These are phyloP conservation scores for Fusarium sp. DNA, from an alignment of 2,329 filamentous ascomycete species.

Conservation along the genomic window DNA sequence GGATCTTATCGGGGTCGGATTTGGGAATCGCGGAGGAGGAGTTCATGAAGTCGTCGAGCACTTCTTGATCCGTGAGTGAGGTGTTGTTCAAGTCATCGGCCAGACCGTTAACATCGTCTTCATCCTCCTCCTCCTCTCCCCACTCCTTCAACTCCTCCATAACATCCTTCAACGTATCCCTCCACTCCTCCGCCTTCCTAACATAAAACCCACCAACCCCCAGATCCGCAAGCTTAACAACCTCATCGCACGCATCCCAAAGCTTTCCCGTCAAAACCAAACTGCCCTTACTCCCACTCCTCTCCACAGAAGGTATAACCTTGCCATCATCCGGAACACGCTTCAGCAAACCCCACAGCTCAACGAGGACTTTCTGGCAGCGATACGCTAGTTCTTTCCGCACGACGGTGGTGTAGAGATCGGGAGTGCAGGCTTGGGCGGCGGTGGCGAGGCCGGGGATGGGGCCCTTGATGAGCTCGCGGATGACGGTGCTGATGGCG, in stretches of 20 bases:
- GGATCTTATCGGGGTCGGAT: conserved; percentile 70
- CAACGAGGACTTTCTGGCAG: conserved; percentile 67
- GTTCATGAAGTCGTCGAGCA: conserved; percentile 75
- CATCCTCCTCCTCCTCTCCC: conserved; percentile 76
- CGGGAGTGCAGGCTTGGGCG: conserved; percentile 70
- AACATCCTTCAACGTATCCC: conserved; percentile 81
- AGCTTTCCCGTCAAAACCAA: conserved; percentile 77
- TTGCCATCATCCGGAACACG: conserved; percentile 69
- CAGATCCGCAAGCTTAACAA: conserved; percentile 69
- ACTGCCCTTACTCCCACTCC: conserved; percentile 59
- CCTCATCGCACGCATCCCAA: conserved; percentile 83
- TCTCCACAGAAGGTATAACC: conserved; percentile 48
- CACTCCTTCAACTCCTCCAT: conserved; percentile 89
- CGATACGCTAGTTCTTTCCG: conserved; percentile 70
- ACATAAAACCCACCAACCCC: conserved; percentile 78
- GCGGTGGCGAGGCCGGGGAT: conserved; percentile 79
- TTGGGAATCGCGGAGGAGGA: conserved; percentile 68
- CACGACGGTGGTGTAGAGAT: conserved; percentile 70
- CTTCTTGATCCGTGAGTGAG: conserved; percentile 59
- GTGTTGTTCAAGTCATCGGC: conserved; percentile 45
- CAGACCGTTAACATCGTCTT: conserved; percentile 57
- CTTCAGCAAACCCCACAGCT: conserved; percentile 68
- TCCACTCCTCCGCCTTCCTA: conserved; percentile 76
- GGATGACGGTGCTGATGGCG: conserved; percentile 75
- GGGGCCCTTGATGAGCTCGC: conserved; percentile 76